Conservation (phyloP, 2,329 filamentous ascomycete genomes). For the Incumbomyces lentus region DNA sequence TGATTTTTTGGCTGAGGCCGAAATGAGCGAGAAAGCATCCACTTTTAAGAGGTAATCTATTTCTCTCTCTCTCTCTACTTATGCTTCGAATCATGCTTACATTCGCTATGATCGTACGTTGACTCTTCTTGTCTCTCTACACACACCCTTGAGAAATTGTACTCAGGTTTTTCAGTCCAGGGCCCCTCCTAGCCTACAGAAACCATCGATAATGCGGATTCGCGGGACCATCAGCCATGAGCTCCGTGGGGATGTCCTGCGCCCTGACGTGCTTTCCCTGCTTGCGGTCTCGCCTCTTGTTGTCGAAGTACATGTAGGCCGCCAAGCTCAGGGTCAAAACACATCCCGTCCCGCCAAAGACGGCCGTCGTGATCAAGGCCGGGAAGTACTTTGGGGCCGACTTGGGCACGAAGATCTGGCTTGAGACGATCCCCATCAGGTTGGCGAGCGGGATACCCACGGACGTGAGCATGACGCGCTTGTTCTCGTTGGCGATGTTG, state of each 20-base stretch:
- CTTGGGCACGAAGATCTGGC: constrained; percentile 55
- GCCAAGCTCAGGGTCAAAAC: constrained; percentile 48
- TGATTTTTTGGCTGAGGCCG: no score
- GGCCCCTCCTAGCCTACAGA: constrained; percentile 13
- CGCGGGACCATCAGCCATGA: constrained; percentile 45
- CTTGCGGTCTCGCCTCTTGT: constrained; percentile 46
- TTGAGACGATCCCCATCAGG: constrained; percentile 60
- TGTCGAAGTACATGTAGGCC: constrained; percentile 55
- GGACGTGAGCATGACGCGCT: constrained; percentile 58
- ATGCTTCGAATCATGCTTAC: constrained; percentile 17
- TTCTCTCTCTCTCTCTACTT: neutral
- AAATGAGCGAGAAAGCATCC: no score
- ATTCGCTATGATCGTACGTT: no score
- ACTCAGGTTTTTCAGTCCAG: no score
- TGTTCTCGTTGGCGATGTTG: constrained; percentile 67
- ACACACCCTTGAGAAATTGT: no score
- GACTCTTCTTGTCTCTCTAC: no score
- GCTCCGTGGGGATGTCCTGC: constrained; percentile 47
- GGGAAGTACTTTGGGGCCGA: constrained; percentile 58
- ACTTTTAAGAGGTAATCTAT: no score
- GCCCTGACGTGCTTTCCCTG: constrained; percentile 48
- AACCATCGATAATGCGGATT: constrained; percentile 51
- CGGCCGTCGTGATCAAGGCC: constrained; percentile 54
- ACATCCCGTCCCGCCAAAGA: constrained; percentile 52
- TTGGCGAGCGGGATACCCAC: constrained; percentile 67